These are phyloP conservation scores for Sporothrix brasiliensis DNA, from an alignment of 2,329 filamentous ascomycete genomes.

Conservation along the genomic window DNA sequence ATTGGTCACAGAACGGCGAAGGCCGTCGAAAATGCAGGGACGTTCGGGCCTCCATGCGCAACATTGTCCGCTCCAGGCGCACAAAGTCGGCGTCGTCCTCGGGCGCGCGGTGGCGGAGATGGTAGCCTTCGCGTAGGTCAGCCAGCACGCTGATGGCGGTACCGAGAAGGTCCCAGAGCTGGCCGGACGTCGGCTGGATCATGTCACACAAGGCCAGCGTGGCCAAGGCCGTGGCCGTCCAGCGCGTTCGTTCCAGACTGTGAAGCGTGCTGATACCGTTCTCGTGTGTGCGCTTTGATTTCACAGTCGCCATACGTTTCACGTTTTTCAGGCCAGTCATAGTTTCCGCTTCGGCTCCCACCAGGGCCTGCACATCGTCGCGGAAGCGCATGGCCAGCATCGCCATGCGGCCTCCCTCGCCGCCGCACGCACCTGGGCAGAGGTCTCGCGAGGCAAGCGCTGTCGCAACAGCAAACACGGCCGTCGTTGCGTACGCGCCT, in stretches of 20 bases:
- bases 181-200: neutral
- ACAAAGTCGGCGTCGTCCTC: constrained; percentile 1
- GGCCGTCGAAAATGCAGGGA: neutral
- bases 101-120: neutral
- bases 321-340: no score
- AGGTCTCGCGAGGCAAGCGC: neutral
- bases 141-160: neutral
- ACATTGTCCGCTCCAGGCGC: neutral
- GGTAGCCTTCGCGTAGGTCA: neutral
- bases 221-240: neutral
- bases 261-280: neutral
- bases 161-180: constrained; percentile 4
- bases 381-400: neutral
- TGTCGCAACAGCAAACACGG: constrained; percentile 4
- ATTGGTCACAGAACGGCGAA: constrained; percentile 1
- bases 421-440: neutral
- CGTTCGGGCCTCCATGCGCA: neutral
- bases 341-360: neutral
- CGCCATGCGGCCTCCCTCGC: constrained; percentile 2
- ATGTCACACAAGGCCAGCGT: neutral
- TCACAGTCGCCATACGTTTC: no score
- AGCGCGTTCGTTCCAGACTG: neutral
- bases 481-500: neutral
- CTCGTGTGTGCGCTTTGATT: neutral
- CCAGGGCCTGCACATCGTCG: neutral